phyloP scores from a whole-genome alignment of 2,329 filamentous ascomycete genomes.

The Paecilomyces variotii region DNA sequence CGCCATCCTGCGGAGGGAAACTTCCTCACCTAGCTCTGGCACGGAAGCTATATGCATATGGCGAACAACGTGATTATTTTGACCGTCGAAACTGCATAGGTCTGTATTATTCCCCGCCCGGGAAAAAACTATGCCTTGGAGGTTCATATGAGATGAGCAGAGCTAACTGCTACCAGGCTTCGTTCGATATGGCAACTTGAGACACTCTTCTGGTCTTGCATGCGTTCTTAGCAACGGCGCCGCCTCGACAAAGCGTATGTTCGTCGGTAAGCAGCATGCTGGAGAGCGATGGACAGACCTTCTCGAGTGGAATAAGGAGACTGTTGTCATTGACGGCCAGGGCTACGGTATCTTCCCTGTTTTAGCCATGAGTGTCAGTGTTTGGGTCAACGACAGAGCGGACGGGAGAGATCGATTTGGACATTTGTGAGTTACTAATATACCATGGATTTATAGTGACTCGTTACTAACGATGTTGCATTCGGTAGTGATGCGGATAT shows the following conservation, averaged over 20 bases:
- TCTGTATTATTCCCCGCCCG: constrained; percentile 3
- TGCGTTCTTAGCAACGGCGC: constrained; percentile 50
- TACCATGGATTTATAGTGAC: background rate
- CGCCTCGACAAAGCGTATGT: constrained; percentile 50
- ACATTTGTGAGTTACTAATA: constrained; percentile 31
- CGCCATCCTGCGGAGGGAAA: constrained; percentile 46
- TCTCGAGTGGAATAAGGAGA: constrained; percentile 45
- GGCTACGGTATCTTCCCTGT: constrained; percentile 55
- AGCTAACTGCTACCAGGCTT: constrained; percentile 23
- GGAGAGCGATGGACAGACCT: constrained; percentile 60
- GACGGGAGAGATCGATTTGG: constrained; percentile 42
- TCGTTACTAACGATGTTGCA: background rate
- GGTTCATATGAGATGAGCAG: constrained; percentile 17
- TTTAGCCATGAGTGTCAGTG: constrained; percentile 46
- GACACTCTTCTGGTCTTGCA: constrained; percentile 45
- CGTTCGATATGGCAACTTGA: constrained; percentile 43
- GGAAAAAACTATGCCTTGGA: background rate
- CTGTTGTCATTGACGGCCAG: constrained; percentile 51
- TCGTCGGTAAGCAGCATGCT: constrained; percentile 49
- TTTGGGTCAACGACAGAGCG: constrained; percentile 54
- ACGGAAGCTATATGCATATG: constrained; percentile 60
- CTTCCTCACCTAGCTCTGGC: constrained; percentile 54
- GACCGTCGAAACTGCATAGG: constrained; percentile 54
- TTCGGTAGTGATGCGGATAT: background rate
- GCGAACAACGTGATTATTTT: constrained; percentile 57